Evolutionary conservation across 345 rosid genomes (phyloP).

Genomic region (Aquilaria sinensis): DNA sequence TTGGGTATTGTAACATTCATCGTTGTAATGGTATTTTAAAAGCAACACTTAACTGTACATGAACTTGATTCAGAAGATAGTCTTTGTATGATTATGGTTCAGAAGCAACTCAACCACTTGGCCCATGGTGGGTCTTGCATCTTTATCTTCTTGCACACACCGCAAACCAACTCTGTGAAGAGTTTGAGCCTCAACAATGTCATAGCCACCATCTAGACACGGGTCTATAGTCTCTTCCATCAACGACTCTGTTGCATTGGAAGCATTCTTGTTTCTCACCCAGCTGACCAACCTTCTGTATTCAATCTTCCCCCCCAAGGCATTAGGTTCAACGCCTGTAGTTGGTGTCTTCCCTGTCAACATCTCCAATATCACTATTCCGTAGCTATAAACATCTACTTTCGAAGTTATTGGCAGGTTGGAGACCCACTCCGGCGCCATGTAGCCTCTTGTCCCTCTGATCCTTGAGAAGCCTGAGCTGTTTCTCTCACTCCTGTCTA

Average conservation of each 20-base stretch:
- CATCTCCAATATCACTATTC: background rate
- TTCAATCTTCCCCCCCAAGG: background rate
- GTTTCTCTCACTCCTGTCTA: background rate
- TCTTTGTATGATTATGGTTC: too few species aligned
- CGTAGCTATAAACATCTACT: background rate
- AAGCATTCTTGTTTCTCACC: constrained; percentile 1
- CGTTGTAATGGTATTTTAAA: too few species aligned
- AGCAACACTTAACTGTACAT: too few species aligned
- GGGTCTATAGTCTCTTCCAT: background rate
- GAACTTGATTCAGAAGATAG: too few species aligned
- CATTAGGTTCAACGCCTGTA: too few species aligned
- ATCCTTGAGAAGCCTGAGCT: background rate
- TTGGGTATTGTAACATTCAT: too few species aligned
- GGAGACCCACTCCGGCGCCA: constrained; percentile 5
- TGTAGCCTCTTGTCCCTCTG: background rate
- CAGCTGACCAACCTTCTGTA: constrained; percentile 1
- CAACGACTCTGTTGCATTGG: background rate
- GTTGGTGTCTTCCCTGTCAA: background rate
- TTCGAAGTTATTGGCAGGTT: background rate
- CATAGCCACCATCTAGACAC: background rate
- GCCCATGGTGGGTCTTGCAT: constrained; percentile 17
- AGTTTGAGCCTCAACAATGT: background rate
- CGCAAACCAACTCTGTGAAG: background rate
- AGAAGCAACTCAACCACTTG: constrained; percentile 19
- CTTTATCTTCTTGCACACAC: constrained; percentile 12